Percentiles rank a stretch among this genome's conserved stretches.
phyloP scores from a whole-genome alignment of 768 basidiomycete species.

The Baorangia bicolor region DNA sequence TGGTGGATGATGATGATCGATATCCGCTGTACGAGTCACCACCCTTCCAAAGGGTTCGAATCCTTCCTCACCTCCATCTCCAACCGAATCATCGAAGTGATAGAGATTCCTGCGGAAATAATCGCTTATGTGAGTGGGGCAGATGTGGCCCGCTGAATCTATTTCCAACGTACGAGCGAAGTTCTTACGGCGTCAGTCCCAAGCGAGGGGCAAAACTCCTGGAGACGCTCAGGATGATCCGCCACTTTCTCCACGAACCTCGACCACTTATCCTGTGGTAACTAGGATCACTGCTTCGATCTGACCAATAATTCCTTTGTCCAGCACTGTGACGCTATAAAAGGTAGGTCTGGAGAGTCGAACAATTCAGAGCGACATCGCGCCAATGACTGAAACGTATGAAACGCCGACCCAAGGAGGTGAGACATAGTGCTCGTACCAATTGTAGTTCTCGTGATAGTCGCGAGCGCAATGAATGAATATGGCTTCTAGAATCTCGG shows the following conservation, averaged over 20 bases:
- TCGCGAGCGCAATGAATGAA: background rate
- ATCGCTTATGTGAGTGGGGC: too few species aligned
- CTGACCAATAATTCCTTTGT: constrained; percentile 40
- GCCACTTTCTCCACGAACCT: background rate
- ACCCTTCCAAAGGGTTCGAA: too few species aligned
- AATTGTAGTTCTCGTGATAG: background rate
- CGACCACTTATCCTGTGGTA: background rate
- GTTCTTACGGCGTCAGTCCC: too few species aligned
- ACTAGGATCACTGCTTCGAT: constrained; percentile 31
- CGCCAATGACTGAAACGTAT: constrained; percentile 36
- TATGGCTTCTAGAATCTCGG: background rate
- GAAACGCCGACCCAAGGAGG: background rate
- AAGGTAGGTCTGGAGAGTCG: constrained; percentile 37
- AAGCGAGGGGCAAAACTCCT: background rate
- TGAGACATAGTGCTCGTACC: background rate
- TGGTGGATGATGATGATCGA: too few species aligned
- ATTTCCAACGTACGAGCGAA: too few species aligned
- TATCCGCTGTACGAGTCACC: too few species aligned
- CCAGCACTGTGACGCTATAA: constrained; percentile 34
- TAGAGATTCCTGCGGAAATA: too few species aligned
- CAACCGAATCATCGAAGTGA: too few species aligned
- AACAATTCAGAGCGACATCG: constrained; percentile 37
- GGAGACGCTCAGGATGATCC: background rate
- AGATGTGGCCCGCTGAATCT: too few species aligned
- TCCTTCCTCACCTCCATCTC: too few species aligned